These are phyloP conservation scores for Dacryopinax primogenitus DNA, from an alignment of 768 basidiomycete genomes.

Conservation along the genomic window DNA sequence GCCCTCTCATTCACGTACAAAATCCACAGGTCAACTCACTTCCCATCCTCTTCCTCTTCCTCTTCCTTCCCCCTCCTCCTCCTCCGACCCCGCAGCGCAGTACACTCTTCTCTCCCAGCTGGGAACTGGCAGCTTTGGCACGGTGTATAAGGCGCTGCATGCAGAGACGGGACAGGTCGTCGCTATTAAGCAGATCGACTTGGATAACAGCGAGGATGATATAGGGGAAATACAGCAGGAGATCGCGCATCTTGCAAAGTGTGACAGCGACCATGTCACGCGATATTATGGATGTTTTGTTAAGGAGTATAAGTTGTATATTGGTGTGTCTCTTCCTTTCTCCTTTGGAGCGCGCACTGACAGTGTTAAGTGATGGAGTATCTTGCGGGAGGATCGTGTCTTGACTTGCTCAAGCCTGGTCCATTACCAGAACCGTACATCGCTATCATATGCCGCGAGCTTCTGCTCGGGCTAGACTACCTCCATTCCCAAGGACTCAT, in stretches of 20 bases:
- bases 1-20: background rate
- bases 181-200: conserved; percentile 96
- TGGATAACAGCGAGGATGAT: conserved; percentile 97
- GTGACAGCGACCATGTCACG: conserved; percentile 94
- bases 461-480: conserved; percentile 85
- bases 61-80: background rate
- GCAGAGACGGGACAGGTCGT: conserved; percentile 89
- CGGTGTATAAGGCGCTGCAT: conserved; percentile 95
- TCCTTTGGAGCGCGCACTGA: background rate
- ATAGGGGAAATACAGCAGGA: conserved; percentile 98
- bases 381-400: conserved; percentile 94
- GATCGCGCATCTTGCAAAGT: conserved; percentile 88
- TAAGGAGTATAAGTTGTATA: conserved; percentile 94
- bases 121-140: conserved; percentile 94
- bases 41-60: background rate
- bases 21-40: background rate
- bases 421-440: conserved; percentile 87
- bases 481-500: conserved; percentile 94
- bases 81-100: conserved; percentile 70
- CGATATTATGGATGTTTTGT: conserved; percentile 96
- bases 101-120: conserved; percentile 90
- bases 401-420: conserved; percentile 88
- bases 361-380: conserved; percentile 72
- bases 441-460: conserved; percentile 85
- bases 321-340: conserved; percentile 30